Percentiles rank a stretch among this genome's conserved stretches.
These are phyloP conservation scores for Colletotrichum sp. DNA, from an alignment of 2,329 filamentous ascomycete genomes.

Conservation along the genomic window DNA sequence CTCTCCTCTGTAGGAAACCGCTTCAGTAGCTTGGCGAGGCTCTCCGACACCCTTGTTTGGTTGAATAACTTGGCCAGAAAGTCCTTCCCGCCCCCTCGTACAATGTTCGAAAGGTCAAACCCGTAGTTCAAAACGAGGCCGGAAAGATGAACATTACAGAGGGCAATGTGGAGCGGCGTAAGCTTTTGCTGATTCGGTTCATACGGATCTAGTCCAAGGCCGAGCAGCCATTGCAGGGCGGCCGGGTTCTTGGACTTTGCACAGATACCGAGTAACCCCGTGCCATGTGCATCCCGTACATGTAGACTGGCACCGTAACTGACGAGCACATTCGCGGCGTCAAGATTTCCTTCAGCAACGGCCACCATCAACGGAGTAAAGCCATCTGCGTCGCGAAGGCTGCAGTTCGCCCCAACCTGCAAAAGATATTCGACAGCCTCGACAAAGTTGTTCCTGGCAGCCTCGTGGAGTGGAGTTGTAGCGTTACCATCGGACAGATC, in stretches of 20 bases:
- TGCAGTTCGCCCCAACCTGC: neutral
- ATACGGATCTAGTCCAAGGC: slow-evolving; percentile 16
- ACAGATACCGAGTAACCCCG: neutral
- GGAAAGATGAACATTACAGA: neutral
- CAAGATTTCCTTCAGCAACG: slow-evolving; percentile 14
- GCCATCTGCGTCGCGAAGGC: neutral
- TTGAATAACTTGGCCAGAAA: neutral
- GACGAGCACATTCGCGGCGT: slow-evolving; percentile 31
- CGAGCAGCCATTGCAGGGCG: slow-evolving; percentile 14
- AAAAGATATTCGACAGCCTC: neutral
- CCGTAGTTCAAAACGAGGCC: neutral
- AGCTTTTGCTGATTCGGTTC: slow-evolving; percentile 2
- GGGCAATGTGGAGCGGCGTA: neutral
- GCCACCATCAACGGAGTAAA: neutral
- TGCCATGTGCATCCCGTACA: neutral
- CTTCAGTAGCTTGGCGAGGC: neutral
- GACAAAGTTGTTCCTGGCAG: neutral
- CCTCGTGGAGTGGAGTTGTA: neutral
- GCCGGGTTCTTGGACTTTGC: slow-evolving; percentile 3
- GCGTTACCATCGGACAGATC: neutral
- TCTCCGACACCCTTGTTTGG: neutral
- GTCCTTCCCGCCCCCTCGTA: neutral
- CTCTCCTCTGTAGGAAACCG: neutral
- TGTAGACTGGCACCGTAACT: slow-evolving; percentile 28
- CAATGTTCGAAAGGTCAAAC: slow-evolving; percentile 12